Percentiles rank a stretch among this genome's conserved stretches.
These are phyloP conservation scores for Cladorrhinum samala DNA, from an alignment of 495 filamentous ascomycete genomes.

Conservation along the genomic window DNA sequence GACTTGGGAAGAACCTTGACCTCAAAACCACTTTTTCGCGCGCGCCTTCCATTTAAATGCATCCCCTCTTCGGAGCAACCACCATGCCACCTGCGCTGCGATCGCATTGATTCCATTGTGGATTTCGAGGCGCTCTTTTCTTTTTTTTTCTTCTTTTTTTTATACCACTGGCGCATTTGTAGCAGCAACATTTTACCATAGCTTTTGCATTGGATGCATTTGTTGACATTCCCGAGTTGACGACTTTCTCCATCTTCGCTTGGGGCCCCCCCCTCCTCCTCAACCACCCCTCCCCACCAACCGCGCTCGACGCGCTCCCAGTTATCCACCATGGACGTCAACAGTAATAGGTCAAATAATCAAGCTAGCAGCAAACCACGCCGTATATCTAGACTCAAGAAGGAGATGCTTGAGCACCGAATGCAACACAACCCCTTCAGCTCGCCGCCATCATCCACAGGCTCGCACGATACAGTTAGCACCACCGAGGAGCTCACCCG, in stretches of 20 bases:
- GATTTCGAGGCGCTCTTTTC: neutral
- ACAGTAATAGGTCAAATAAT: constrained; percentile 25
- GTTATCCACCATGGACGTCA: constrained; percentile 27
- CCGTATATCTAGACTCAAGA: constrained; percentile 32
- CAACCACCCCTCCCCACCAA: neutral
- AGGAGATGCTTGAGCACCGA: constrained; percentile 31
- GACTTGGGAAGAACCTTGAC: neutral
- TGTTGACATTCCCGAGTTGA: neutral
- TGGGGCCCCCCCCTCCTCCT: neutral
- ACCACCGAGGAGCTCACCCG: constrained; percentile 30
- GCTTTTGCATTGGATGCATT: constrained; percentile 4
- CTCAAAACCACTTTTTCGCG: neutral
- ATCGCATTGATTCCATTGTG: neutral
- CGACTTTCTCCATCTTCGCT: neutral
- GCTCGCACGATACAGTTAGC: constrained; percentile 46
- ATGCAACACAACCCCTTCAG: constrained; percentile 41
- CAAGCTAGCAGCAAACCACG: constrained; percentile 22
- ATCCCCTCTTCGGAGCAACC: too few species aligned
- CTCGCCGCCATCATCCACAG: constrained; percentile 47
- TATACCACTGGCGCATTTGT: too few species aligned
- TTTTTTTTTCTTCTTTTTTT: neutral
- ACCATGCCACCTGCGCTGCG: constrained; percentile 3
- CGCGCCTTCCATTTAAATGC: constrained; percentile 5
- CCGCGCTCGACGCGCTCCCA: constrained; percentile 20
- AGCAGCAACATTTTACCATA: too few species aligned